A percentile compares a stretch with the other conserved stretches of the same genome.
These are phyloP conservation scores for Crucihimalaya himalaica DNA, from an alignment of 345 rosid species.

Conservation along the genomic window DNA sequence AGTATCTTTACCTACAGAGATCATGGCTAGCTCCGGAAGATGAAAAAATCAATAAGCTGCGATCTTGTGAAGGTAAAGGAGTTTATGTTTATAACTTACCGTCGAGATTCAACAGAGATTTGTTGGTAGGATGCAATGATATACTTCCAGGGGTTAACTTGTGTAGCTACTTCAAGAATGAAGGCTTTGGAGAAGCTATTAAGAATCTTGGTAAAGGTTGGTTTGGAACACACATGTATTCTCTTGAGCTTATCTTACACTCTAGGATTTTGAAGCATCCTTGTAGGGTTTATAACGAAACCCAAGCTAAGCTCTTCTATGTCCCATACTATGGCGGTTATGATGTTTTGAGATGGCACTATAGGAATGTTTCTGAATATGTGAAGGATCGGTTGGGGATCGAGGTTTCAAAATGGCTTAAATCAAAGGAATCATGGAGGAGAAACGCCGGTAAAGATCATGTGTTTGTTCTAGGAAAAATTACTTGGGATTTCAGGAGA, in stretches of 20 bases:
- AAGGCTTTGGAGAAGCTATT: slow-evolving; percentile 58
- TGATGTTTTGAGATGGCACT: slow-evolving; percentile 78
- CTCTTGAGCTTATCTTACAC: slow-evolving; percentile 74
- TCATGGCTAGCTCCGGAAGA: slow-evolving; percentile 38
- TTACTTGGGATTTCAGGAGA: slow-evolving; percentile 87
- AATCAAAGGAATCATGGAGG: slow-evolving; percentile 52
- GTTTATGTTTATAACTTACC: slow-evolving; percentile 73
- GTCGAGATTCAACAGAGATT: slow-evolving; percentile 67
- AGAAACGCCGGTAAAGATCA: slow-evolving; percentile 63
- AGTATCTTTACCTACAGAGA: slow-evolving; percentile 54
- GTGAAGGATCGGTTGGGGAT: slow-evolving; percentile 53
- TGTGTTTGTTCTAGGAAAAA: slow-evolving; percentile 65
- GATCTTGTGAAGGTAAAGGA: slow-evolving; percentile 60
- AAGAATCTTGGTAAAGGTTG: slow-evolving; percentile 59
- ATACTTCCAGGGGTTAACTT: slow-evolving; percentile 65
- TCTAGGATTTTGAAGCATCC: slow-evolving; percentile 63
- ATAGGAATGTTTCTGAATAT: slow-evolving; percentile 60
- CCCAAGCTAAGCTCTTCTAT: slow-evolving; percentile 63
- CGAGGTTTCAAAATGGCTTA: slow-evolving; percentile 67
- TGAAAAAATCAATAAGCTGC: neutral
- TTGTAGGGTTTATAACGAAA: slow-evolving; percentile 63
- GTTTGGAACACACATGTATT: slow-evolving; percentile 66
- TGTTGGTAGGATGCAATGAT: slow-evolving; percentile 58
- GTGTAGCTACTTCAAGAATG: slow-evolving; percentile 53
- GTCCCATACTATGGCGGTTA: slow-evolving; percentile 74